These are phyloP conservation scores for Hansfordia pulvinata DNA, from an alignment of 2,329 filamentous ascomycete genomes.

Conservation along the genomic window DNA sequence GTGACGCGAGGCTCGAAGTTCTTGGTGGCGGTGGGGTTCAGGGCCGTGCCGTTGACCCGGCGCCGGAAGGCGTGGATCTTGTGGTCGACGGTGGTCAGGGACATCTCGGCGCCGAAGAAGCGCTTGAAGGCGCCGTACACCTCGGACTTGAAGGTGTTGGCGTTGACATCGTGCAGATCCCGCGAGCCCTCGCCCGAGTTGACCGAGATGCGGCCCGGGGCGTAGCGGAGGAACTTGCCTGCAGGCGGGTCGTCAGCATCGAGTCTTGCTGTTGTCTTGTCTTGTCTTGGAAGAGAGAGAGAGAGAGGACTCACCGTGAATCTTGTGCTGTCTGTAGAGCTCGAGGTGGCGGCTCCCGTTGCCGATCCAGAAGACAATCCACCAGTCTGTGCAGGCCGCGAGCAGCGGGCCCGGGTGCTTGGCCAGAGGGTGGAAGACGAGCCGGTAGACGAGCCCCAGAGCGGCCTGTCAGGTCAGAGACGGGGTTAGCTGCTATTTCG, in stretches of 20 bases:
- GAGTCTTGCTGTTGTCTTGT: too few species aligned
- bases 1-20: too few species aligned
- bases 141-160: not conserved
- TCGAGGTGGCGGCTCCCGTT: slow-evolving; percentile 1
- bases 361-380: not conserved
- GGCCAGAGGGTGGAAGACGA: not conserved
- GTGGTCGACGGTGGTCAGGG: not conserved
- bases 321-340: not conserved
- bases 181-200: too few species aligned
- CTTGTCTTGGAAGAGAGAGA: too few species aligned
- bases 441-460: too few species aligned
- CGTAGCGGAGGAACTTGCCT: too few species aligned
- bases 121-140: not conserved
- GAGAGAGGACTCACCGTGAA: not conserved
- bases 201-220: too few species aligned
- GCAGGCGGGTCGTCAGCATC: too few species aligned
- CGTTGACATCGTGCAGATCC: too few species aligned
- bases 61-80: not conserved
- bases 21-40: too few species aligned
- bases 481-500: too few species aligned
- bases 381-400: not conserved
- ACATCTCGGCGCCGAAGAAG: not conserved
- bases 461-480: too few species aligned
- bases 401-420: not conserved
- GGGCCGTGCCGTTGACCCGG: not conserved